These are phyloP conservation scores for Chrysosporium keratinophilum DNA, from an alignment of 2,329 filamentous ascomycete genomes.

Conservation along the genomic window DNA sequence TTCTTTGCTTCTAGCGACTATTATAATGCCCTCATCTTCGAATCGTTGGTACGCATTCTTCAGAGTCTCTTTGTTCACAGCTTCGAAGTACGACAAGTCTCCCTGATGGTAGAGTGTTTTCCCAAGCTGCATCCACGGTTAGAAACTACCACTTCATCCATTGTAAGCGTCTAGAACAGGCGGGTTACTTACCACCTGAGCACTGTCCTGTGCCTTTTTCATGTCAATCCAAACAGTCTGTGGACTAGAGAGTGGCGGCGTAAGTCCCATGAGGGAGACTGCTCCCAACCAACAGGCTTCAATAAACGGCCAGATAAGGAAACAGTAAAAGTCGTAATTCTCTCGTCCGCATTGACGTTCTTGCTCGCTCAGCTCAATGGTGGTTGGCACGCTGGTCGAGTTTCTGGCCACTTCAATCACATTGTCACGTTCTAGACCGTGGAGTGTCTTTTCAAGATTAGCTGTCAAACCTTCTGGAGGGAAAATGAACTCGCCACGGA, in stretches of 20 bases:
- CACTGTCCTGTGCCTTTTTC: slow-evolving; percentile 66
- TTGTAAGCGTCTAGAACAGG: background rate
- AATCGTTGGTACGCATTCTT: slow-evolving; percentile 87
- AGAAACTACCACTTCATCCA: background rate
- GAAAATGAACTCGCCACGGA: slow-evolving; percentile 96
- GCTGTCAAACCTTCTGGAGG: slow-evolving; percentile 68
- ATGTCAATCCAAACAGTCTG: slow-evolving; percentile 68
- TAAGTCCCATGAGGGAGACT: slow-evolving; percentile 75
- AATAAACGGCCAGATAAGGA: slow-evolving; percentile 96
- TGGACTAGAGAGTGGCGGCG: slow-evolving; percentile 53
- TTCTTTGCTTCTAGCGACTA: slow-evolving; percentile 59
- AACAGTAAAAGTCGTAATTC: slow-evolving; percentile 98
- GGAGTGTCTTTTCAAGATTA: slow-evolving; percentile 72
- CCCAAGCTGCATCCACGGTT: slow-evolving; percentile 51
- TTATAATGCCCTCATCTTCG: slow-evolving; percentile 79
- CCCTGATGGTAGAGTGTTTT: slow-evolving; percentile 97
- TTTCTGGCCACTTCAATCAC: slow-evolving; percentile 59
- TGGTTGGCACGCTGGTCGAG: slow-evolving; percentile 46
- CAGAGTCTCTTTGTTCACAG: slow-evolving; percentile 94
- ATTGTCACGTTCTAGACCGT: slow-evolving; percentile 64
- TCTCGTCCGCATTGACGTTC: slow-evolving; percentile 74
- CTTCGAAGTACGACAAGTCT: slow-evolving; percentile 93
- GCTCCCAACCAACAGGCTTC: slow-evolving; percentile 88
- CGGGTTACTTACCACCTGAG: slow-evolving; percentile 56
- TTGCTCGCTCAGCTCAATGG: slow-evolving; percentile 61